These are phyloP conservation scores for Parmales sp. DNA, from an alignment of 108 stramenopile species.

Conservation along the genomic window DNA sequence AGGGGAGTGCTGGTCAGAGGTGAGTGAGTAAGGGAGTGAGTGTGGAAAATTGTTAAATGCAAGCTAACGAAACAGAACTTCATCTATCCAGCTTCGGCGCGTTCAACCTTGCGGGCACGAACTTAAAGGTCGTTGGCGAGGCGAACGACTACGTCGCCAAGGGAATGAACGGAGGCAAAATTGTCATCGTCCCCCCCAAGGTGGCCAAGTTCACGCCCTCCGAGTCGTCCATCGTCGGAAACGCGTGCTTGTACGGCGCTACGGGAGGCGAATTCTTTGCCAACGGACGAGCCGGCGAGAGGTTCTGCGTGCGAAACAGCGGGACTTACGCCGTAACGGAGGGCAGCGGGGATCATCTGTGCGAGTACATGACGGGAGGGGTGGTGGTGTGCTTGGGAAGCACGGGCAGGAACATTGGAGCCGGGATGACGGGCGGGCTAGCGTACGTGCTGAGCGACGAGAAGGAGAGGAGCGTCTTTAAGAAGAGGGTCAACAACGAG, in stretches of 20 bases:
- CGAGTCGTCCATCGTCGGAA: constrained; percentile 87
- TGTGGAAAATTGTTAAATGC: no score
- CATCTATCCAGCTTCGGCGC: no score
- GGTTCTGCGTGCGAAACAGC: constrained; percentile 90
- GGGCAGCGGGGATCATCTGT: constrained; percentile 90
- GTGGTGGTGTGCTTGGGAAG: constrained; percentile 79
- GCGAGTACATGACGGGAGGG: constrained; percentile 96
- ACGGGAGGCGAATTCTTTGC: constrained; percentile 90
- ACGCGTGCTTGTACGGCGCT: constrained; percentile 91
- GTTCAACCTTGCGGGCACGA: constrained; percentile 71
- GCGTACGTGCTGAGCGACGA: constrained; percentile 53
- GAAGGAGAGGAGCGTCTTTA: constrained; percentile 37
- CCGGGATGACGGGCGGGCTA: constrained; percentile 90
- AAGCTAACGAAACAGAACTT: no score
- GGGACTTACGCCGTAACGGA: constrained; percentile 92
- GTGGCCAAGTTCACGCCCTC: constrained; percentile 74
- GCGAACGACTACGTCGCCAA: constrained; percentile 97
- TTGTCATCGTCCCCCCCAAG: constrained; percentile 69
- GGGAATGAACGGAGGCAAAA: constrained; percentile 85
- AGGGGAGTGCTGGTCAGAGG: constrained; percentile 90
- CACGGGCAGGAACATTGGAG: constrained; percentile 88
- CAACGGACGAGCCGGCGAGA: constrained; percentile 85
- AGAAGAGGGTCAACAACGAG: constrained; percentile 74
- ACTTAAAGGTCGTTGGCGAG: constrained; percentile 78
- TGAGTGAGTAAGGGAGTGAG: no score